Percentiles rank a stretch among this genome's conserved stretches.
phyloP scores from a whole-genome alignment of 2,329 filamentous ascomycete genomes.

The Aspergillus sp. region DNA sequence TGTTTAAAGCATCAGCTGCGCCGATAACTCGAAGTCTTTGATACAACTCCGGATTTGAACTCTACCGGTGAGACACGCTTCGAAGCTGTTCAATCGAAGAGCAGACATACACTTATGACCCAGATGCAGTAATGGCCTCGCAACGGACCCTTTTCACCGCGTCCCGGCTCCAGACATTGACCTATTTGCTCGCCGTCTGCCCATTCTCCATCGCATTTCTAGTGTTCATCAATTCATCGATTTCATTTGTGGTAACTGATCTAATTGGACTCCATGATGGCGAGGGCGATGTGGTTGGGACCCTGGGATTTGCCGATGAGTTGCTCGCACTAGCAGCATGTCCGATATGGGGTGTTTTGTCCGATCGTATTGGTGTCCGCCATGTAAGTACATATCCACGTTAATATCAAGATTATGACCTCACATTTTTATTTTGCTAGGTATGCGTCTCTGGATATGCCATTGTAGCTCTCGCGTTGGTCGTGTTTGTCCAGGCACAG shows the following conservation, averaged over 20 bases:
- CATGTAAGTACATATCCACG: conserved; percentile 28
- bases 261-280: conserved; percentile 50
- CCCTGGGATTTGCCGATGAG: conserved; percentile 45
- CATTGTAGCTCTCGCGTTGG: conserved; percentile 70
- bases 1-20: not conserved
- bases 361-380: conserved; percentile 43
- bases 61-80: not conserved
- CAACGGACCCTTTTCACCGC: conserved; percentile 46
- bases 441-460: conserved; percentile 66
- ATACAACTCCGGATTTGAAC: too few species aligned
- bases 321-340: conserved; percentile 43
- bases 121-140: conserved; percentile 20
- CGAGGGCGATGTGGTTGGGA: conserved; percentile 56
- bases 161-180: conserved; percentile 49
- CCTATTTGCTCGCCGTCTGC: conserved; percentile 56
- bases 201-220: conserved; percentile 61
- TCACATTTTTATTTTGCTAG: conserved; percentile 18
- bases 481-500: conserved; percentile 74
- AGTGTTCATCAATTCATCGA: conserved; percentile 58
- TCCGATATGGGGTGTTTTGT: conserved; percentile 44
- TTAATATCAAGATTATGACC: not conserved
- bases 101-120: conserved; percentile 8
- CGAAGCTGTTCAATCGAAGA: too few species aligned
- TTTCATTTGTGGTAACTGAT: conserved; percentile 60
- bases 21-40: not conserved